Conservation (phyloP, 352 stramenopile species). For the Thalassiosira ordinaria region DNA sequence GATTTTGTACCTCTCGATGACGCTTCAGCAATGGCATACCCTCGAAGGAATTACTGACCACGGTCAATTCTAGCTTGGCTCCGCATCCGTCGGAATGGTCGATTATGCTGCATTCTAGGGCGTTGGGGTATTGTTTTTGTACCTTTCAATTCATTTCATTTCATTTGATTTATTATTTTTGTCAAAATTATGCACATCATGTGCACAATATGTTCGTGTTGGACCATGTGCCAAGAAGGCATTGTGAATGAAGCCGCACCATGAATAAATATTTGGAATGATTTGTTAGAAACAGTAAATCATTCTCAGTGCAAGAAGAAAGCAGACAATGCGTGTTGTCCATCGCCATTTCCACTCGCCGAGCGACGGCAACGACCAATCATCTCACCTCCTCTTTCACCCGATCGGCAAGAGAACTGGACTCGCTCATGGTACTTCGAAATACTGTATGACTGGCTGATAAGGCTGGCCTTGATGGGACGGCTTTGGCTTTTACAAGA, state of each 20-base stretch:
- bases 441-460: no score
- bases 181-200: background rate
- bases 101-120: constrained; percentile 45
- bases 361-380: no score
- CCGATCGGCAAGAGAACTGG: constrained; percentile 38
- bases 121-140: constrained; percentile 49
- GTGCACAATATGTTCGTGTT: no score
- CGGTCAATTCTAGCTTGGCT: constrained; percentile 71
- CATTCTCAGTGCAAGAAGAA: background rate
- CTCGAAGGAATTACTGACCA: constrained; percentile 70
- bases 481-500: no score
- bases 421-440: constrained; percentile 38
- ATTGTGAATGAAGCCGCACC: background rate
- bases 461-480: no score
- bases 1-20: constrained; percentile 75
- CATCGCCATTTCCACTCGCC: background rate
- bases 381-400: constrained; percentile 50
- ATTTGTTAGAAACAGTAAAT: background rate
- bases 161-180: no score
- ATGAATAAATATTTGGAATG: no score
- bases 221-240: background rate
- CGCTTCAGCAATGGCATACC: constrained; percentile 66
- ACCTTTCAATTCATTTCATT: no score
- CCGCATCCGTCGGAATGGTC: constrained; percentile 65
- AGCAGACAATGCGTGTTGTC: background rate